A percentile compares a stretch with the other conserved stretches of the same genome.
These are phyloP conservation scores for Phytophthora ohioensis DNA, from an alignment of 352 stramenopile species.

Conservation along the genomic window DNA sequence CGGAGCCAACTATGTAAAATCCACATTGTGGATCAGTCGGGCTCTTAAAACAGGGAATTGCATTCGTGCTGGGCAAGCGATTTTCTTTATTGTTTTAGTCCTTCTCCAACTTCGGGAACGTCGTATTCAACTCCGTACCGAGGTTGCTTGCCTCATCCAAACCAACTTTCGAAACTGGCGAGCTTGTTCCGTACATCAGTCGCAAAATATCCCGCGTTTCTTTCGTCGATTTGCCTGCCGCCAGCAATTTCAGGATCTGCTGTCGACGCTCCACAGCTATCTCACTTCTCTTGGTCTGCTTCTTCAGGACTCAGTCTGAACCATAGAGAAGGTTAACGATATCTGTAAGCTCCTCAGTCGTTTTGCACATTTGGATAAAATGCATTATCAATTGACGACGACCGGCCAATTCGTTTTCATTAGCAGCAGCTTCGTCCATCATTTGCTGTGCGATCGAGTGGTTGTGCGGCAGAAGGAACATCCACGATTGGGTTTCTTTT, in stretches of 20 bases:
- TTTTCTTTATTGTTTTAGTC: background rate
- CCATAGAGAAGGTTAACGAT: conserved; percentile 12
- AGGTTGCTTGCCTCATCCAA: background rate
- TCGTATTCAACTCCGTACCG: background rate
- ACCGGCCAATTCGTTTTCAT: conserved; percentile 7
- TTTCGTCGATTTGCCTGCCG: background rate
- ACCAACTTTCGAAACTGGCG: background rate
- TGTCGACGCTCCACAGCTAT: conserved; percentile 10
- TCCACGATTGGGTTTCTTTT: conserved; percentile 7
- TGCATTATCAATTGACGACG: conserved; percentile 16
- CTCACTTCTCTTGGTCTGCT: background rate
- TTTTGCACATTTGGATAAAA: conserved; percentile 1
- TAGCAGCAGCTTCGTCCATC: conserved; percentile 1
- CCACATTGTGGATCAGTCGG: too few relatives aligned
- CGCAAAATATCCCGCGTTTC: background rate
- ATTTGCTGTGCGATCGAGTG: background rate
- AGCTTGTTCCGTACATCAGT: conserved; percentile 5
- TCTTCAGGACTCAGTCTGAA: background rate
- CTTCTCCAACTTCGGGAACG: background rate
- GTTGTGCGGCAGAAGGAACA: background rate
- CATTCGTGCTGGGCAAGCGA: too few relatives aligned
- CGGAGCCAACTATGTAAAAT: too few relatives aligned
- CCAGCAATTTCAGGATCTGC: conserved; percentile 13
- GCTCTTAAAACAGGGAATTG: too few relatives aligned
- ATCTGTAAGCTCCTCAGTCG: background rate